These are phyloP conservation scores for Hypoxylon sp. DNA, from an alignment of 2,329 filamentous ascomycete genomes.

Conservation along the genomic window DNA sequence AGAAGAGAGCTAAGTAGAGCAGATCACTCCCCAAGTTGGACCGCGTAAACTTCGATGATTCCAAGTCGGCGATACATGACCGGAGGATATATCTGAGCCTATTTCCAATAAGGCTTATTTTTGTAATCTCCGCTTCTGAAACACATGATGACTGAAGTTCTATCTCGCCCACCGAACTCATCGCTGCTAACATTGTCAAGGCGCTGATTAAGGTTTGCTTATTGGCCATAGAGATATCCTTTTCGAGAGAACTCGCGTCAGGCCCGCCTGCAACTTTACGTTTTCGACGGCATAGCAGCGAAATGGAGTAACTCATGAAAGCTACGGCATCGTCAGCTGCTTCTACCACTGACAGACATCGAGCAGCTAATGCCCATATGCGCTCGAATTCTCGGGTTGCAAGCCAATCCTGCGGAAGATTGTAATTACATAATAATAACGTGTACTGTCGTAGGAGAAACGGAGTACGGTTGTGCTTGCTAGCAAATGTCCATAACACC, in stretches of 20 bases:
- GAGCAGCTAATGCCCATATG: slow-evolving; percentile 60
- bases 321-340: slow-evolving; percentile 55
- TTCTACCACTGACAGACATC: slow-evolving; percentile 54
- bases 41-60: slow-evolving; percentile 32
- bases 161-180: slow-evolving; percentile 51
- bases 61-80: slow-evolving; percentile 50
- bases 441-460: slow-evolving; percentile 59
- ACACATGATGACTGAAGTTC: slow-evolving; percentile 37
- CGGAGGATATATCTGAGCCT: slow-evolving; percentile 53
- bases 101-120: slow-evolving; percentile 45
- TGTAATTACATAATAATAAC: slow-evolving; percentile 54
- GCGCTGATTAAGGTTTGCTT: slow-evolving; percentile 61
- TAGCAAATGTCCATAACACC: slow-evolving; percentile 56
- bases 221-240: slow-evolving; percentile 45
- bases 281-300: slow-evolving; percentile 52
- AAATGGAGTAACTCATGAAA: slow-evolving; percentile 57
- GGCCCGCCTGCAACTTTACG: slow-evolving; percentile 20
- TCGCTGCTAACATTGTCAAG: slow-evolving; percentile 59
- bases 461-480: slow-evolving; percentile 51
- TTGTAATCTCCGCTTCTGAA: slow-evolving; percentile 39
- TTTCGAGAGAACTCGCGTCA: slow-evolving; percentile 38
- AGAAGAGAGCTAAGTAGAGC: slow-evolving; percentile 48
- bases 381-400: slow-evolving; percentile 59
- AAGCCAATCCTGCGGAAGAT: slow-evolving; percentile 62
- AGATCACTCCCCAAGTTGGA: slow-evolving; percentile 41